Percentiles rank a stretch among this genome's conserved stretches.
phyloP scores from a whole-genome alignment of 192 early-diverging fungal species.

The Coemansia sp. region DNA sequence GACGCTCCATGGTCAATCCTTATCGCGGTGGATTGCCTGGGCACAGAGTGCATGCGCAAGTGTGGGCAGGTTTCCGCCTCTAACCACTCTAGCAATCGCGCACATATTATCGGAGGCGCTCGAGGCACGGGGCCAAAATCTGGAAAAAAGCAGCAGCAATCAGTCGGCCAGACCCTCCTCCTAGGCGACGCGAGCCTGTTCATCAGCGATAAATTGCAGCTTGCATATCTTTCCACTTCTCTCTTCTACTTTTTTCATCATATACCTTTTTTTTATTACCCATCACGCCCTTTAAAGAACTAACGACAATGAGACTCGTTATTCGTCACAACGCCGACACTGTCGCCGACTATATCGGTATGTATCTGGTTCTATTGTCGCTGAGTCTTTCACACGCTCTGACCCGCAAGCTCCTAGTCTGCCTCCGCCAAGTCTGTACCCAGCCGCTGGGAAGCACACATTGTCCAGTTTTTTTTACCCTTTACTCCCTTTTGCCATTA shows the following conservation, averaged over 20 bases:
- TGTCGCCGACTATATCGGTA: conserved; percentile 74
- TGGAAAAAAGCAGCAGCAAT: background rate
- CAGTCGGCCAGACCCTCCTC: conserved; percentile 8
- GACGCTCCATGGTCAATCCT: background rate
- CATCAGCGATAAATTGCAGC: conserved; percentile 7
- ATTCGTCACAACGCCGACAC: conserved; percentile 73
- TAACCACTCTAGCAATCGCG: background rate
- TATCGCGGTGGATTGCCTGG: background rate
- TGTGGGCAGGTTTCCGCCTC: background rate
- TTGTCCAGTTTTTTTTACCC: background rate
- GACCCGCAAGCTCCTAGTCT: conserved; percentile 12
- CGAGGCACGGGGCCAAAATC: conserved; percentile 10
- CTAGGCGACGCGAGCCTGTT: background rate
- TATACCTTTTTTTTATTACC: conserved; percentile 6
- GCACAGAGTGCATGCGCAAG: background rate
- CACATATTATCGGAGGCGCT: conserved; percentile 8
- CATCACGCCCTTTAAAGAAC: background rate
- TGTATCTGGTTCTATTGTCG: conserved; percentile 38
- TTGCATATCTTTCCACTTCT: conserved; percentile 19
- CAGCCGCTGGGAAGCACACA: background rate
- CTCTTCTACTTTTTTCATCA: conserved; percentile 5
- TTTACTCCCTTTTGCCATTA: background rate
- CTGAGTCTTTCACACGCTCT: background rate
- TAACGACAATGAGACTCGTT: conserved; percentile 67
- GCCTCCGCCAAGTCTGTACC: conserved; percentile 7